Evolutionary conservation across 768 basidiomycete species (phyloP).

Genomic region (Phaffia tasmanica): DNA sequence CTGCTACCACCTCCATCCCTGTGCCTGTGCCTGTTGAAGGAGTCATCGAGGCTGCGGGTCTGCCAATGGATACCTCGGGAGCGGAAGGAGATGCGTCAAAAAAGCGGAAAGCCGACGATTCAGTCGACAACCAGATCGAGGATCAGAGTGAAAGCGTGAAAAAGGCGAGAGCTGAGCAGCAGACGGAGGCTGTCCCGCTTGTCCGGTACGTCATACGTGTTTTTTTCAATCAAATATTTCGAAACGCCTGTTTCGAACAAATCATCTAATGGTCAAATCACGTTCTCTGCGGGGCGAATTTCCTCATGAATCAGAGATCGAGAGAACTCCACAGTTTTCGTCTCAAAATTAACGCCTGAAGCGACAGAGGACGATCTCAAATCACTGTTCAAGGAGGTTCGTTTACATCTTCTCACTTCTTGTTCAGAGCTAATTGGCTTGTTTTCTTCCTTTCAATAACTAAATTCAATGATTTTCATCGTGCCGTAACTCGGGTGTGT

Average conservation of each 20-base stretch:
- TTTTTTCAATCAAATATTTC: background rate
- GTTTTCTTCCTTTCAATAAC: background rate
- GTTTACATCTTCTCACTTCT: constrained; percentile 30
- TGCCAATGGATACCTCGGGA: constrained; percentile 29
- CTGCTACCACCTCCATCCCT: background rate
- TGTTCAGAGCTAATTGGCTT: background rate
- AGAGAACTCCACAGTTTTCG: constrained; percentile 85
- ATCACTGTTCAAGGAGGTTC: constrained; percentile 72
- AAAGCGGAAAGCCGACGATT: background rate
- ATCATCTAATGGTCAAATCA: background rate
- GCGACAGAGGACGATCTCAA: constrained; percentile 57
- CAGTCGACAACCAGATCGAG: background rate
- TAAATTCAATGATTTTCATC: constrained; percentile 26
- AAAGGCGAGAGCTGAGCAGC: background rate
- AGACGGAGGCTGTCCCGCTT: background rate
- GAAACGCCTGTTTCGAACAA: background rate
- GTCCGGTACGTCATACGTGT: constrained; percentile 14
- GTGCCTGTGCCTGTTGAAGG: constrained; percentile 10
- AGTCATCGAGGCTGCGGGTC: constrained; percentile 29
- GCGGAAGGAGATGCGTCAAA: constrained; percentile 43
- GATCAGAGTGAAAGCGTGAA: background rate
- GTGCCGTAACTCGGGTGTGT: background rate
- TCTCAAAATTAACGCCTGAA: constrained; percentile 54
- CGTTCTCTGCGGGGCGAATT: background rate
- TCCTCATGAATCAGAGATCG: constrained; percentile 57